Conservation (phyloP, 768 basidiomycete species). For the Leucogyrophana mollusca region DNA sequence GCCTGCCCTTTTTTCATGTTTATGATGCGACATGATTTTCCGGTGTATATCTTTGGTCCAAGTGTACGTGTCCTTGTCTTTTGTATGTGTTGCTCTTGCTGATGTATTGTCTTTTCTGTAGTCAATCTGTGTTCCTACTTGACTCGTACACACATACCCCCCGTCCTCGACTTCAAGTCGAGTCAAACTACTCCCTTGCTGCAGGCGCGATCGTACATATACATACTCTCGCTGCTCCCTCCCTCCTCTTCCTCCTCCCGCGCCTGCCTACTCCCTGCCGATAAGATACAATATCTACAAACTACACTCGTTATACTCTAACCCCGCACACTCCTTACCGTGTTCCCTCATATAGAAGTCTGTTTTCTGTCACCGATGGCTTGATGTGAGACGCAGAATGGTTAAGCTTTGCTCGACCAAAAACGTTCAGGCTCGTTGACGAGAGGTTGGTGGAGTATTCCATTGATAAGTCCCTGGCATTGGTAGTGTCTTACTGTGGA, state of each 20-base stretch:
- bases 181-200: not conserved
- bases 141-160: constrained; percentile 29
- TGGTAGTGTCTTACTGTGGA: no score
- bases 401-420: no score
- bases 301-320: constrained; percentile 22
- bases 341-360: constrained; percentile 24
- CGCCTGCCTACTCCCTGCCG: constrained; percentile 9
- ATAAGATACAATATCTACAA: constrained; percentile 18
- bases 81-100: not conserved
- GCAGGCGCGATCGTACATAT: constrained; percentile 15
- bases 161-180: constrained; percentile 1
- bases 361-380: not conserved
- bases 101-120: constrained; percentile 8
- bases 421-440: no score
- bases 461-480: no score
- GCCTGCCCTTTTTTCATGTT: constrained; percentile 18
- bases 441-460: no score
- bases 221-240: constrained; percentile 17
- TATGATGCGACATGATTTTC: constrained; percentile 34
- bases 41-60: constrained; percentile 24
- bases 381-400: no score
- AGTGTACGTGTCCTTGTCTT: constrained; percentile 16
- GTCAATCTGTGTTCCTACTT: constrained; percentile 24
- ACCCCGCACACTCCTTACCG: constrained; percentile 26
- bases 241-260: constrained; percentile 5